These are phyloP conservation scores for Dorcoceras hygrometricum DNA, from an alignment of 257 asterid genomes.

Conservation along the genomic window DNA sequence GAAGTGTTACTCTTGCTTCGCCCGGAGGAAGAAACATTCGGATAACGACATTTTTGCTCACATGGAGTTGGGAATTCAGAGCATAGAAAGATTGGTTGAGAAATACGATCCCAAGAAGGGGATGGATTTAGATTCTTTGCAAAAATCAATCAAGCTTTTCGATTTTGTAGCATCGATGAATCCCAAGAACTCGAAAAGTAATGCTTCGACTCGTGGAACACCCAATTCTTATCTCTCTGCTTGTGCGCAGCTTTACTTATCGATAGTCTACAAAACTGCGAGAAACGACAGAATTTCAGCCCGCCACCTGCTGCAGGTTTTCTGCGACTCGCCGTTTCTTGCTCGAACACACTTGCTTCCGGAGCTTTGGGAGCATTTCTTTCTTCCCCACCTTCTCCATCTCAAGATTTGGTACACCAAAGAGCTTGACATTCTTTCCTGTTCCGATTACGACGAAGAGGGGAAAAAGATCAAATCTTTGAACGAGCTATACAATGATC, in stretches of 20 bases:
- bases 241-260: slow-evolving; percentile 62
- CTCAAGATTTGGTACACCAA: slow-evolving; percentile 69
- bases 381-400: slow-evolving; percentile 86
- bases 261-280: slow-evolving; percentile 55
- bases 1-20: slow-evolving; percentile 54
- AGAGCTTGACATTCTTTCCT: slow-evolving; percentile 45
- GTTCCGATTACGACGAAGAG: slow-evolving; percentile 30
- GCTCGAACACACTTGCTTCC: slow-evolving; percentile 73
- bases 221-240: slow-evolving; percentile 49
- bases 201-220: slow-evolving; percentile 27
- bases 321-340: slow-evolving; percentile 54
- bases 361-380: slow-evolving; percentile 76
- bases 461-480: slow-evolving; percentile 41
- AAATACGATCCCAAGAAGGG: slow-evolving; percentile 29
- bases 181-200: slow-evolving; percentile 17
- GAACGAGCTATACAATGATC: slow-evolving; percentile 45
- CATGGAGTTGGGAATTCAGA: slow-evolving; percentile 50
- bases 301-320: slow-evolving; percentile 54
- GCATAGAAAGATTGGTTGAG: slow-evolving; percentile 50
- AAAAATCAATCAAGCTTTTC: slow-evolving; percentile 46
- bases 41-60: slow-evolving; percentile 35
- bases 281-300: slow-evolving; percentile 60
- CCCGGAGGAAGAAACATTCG: slow-evolving; percentile 16
- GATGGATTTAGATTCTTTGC: slow-evolving; percentile 41
- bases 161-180: slow-evolving; percentile 43